Evolutionary conservation across 1,284 basidiomycete genomes (phyloP), one percentile per base, ranked within the genome.

Genomic region (Spongiforma sp.): DNA sequence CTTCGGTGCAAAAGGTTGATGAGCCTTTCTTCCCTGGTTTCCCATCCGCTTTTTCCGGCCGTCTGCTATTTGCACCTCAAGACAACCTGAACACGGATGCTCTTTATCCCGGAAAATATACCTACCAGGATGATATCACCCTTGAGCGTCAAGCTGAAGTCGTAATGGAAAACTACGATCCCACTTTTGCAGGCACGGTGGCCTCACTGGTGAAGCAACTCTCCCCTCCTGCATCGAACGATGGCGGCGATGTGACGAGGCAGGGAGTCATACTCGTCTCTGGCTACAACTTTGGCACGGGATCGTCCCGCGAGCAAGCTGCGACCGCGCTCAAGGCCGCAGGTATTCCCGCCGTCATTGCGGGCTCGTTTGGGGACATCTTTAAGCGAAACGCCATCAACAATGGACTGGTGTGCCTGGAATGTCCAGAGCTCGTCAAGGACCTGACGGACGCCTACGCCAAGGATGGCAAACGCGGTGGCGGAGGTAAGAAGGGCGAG

Each of bases 91-190:
- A 97, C 77, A 99, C 97, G 1, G 97, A 99, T 75, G 98, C 94
- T 8, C 95, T 99, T 75, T 99, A 99, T 81, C 98, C 97, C 0
- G 98, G 97, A 39, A 99, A 99, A 79, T 99, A 99, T 80, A 99
- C 98, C 1, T 99, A 99, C 80, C 96, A 98, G 79, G 97, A 99
- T 77, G 98, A 99, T 76, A 98, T 99, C 74, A 99, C 97, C 0
- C 94, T 96, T 39, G 90, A 91, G 68, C 88, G 91, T 34, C 97
- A 99, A 78, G 96, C 96, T 2, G 88, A 98, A 73, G 93, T 99
- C n/a, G 97, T 99, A 37, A 95, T 95, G 93, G 97, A 99, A 83
- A 99, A 99, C 83, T 99, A 99, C 79, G 97, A 99, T 73, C 90
- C 94, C 0, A 78, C 82, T 0, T 99, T 99, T 75, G 94, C 97